These are phyloP conservation scores for Pneumocystis canis DNA, from an alignment of 1,139 yeast genomes.

Conservation along the genomic window DNA sequence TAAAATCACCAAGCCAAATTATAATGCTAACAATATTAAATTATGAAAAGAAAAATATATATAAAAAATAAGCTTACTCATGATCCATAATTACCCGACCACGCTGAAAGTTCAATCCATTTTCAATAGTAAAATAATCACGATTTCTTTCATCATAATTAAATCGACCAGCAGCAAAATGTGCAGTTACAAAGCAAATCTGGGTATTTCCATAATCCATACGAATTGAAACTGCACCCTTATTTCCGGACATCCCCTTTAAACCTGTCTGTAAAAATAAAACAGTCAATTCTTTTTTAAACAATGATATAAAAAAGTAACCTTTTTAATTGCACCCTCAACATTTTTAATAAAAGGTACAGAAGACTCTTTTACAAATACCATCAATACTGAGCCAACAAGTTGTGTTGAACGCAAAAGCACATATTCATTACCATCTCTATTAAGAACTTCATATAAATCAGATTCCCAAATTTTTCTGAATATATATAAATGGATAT, in stretches of 20 bases:
- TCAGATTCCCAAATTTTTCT: conserved; percentile 59
- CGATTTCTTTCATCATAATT: conserved; percentile 78
- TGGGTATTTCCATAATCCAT: conserved; percentile 63
- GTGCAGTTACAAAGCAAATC: conserved; percentile 76
- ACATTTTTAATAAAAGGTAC: conserved; percentile 53
- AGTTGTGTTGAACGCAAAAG: conserved; percentile 75
- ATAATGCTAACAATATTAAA: conserved; percentile 29
- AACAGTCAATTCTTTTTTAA: neutral
- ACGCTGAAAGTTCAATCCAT: conserved; percentile 63
- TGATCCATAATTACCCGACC: conserved; percentile 60
- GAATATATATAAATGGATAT: neutral
- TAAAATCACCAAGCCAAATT: conserved; percentile 93
- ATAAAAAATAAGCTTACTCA: conserved; percentile 29
- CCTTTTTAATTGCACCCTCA: conserved; percentile 61
- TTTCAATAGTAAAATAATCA: conserved; percentile 68
- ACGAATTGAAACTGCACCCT: conserved; percentile 82
- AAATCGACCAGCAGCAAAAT: conserved; percentile 82
- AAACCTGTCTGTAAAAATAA: conserved; percentile 42
- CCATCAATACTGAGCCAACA: conserved; percentile 75
- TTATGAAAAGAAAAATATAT: neutral
- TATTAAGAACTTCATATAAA: conserved; percentile 43
- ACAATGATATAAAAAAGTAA: neutral
- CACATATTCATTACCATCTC: conserved; percentile 38
- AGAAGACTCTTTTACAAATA: conserved; percentile 53
- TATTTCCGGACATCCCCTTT: conserved; percentile 85